These are phyloP conservation scores for Galium porrigens DNA, from an alignment of 305 asterid genomes.

Conservation along the genomic window DNA sequence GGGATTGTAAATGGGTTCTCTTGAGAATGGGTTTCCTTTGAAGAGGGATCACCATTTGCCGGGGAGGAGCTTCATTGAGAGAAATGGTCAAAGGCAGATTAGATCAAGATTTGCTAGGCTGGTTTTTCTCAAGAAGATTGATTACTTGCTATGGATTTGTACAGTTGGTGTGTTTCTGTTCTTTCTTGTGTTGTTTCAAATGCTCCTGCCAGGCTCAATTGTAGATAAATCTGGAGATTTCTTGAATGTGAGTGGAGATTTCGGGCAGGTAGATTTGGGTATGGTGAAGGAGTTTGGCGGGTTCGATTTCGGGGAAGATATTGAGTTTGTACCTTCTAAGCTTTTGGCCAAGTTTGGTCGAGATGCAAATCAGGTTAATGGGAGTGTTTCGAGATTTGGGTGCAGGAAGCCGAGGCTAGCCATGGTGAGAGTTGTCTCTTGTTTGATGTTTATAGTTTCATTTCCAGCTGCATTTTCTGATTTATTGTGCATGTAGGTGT, in stretches of 20 bases:
- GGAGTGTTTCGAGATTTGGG: conserved; percentile 47
- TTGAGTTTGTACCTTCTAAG: conserved; percentile 49
- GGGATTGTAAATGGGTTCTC: conserved; percentile 90
- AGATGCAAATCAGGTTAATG: conserved; percentile 29
- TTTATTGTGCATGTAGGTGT: conserved; percentile 36
- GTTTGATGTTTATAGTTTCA: neutral
- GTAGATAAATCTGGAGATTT: conserved; percentile 38
- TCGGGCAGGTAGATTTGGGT: conserved; percentile 28
- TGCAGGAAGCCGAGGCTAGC: conserved; percentile 73
- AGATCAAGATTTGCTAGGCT: conserved; percentile 88
- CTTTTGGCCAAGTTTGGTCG: conserved; percentile 42
- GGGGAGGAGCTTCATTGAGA: conserved; percentile 17
- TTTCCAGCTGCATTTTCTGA: conserved; percentile 11
- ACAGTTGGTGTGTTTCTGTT: conserved; percentile 58
- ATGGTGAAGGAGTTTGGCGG: conserved; percentile 39
- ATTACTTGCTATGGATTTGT: conserved; percentile 60
- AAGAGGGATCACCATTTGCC: conserved; percentile 52
- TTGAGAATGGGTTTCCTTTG: conserved; percentile 46
- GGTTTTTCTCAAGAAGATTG: conserved; percentile 45
- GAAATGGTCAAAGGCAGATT: conserved; percentile 35
- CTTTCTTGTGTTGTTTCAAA: conserved; percentile 59
- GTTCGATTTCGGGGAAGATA: conserved; percentile 69
- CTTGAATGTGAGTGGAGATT: conserved; percentile 19
- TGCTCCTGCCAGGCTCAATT: conserved; percentile 60
- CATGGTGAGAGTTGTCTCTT: conserved; percentile 37